Evolutionary conservation across 495 filamentous ascomycete genomes (phyloP).

Genomic region (Cercophora sp.): DNA sequence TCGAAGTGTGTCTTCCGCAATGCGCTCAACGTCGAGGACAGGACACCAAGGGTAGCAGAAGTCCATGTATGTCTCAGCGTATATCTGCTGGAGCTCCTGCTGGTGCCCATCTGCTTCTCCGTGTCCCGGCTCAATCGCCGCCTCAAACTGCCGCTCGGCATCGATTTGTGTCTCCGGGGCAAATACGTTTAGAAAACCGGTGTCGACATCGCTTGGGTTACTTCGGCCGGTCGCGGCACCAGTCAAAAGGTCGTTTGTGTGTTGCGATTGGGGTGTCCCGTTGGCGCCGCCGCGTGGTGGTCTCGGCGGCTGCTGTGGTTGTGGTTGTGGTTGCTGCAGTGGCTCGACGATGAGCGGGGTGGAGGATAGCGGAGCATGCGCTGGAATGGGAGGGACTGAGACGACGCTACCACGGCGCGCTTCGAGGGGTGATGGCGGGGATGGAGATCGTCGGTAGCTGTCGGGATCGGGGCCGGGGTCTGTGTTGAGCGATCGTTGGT

Average conservation of each 20-base stretch:
- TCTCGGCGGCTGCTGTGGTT: not conserved
- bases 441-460: too few relatives aligned
- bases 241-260: slow-evolving; percentile 9
- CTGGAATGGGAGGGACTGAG: too few relatives aligned
- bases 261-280: slow-evolving; percentile 1
- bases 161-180: slow-evolving; percentile 20
- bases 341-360: not conserved
- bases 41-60: slow-evolving; percentile 36
- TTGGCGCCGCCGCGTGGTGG: not conserved
- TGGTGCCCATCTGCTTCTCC: slow-evolving; percentile 20
- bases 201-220: slow-evolving; percentile 24
- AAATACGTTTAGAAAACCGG: slow-evolving; percentile 24
- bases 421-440: not conserved
- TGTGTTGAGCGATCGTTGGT: too few relatives aligned
- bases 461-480: too few relatives aligned
- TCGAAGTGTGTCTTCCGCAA: slow-evolving; percentile 22
- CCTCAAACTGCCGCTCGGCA: slow-evolving; percentile 27
- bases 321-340: not conserved
- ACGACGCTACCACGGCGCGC: too few relatives aligned
- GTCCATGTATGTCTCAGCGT: slow-evolving; percentile 34
- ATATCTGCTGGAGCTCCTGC: slow-evolving; percentile 33
- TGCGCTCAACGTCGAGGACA: slow-evolving; percentile 27
- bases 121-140: slow-evolving; percentile 19
- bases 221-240: slow-evolving; percentile 23
- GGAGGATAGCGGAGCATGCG: too few relatives aligned